These are phyloP conservation scores for Puya raimondii DNA, from an alignment of 176 grass and related monocot genomes.

Conservation along the genomic window DNA sequence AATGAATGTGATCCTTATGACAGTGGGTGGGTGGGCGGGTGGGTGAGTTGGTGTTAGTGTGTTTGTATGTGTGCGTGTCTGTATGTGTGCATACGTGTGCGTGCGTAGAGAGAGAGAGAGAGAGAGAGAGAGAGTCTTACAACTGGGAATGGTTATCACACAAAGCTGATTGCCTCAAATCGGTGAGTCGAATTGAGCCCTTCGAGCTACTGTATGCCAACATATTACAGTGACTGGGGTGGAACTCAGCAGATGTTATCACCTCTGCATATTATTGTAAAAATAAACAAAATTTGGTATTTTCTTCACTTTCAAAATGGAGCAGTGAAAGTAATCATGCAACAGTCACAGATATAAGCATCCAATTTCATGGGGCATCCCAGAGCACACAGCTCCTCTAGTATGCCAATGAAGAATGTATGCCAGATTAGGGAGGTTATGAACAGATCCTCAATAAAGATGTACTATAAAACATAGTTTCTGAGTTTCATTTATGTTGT, in stretches of 20 bases:
- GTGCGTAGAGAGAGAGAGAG: slow-evolving; percentile 13
- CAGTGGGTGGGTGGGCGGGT: neutral
- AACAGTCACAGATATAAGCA: no score
- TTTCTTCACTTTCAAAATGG: neutral
- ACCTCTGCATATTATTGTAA: slow-evolving; percentile 50
- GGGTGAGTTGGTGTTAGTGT: no score
- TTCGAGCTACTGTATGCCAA: slow-evolving; percentile 94
- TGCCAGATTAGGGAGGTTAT: no score
- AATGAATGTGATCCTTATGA: slow-evolving; percentile 14
- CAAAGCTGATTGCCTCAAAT: slow-evolving; percentile 84
- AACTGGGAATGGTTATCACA: slow-evolving; percentile 80
- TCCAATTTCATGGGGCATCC: no score
- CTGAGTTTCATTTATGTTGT: no score
- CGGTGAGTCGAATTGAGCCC: slow-evolving; percentile 77
- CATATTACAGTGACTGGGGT: slow-evolving; percentile 75
- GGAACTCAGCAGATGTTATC: slow-evolving; percentile 91
- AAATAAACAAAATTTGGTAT: neutral
- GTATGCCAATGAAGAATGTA: no score
- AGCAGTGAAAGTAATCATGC: neutral
- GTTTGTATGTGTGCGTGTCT: no score
- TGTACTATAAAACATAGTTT: no score
- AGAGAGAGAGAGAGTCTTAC: slow-evolving; percentile 44
- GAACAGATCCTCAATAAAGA: no score
- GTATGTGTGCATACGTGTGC: no score
- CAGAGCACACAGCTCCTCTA: no score